Evolutionary conservation across 2,329 filamentous ascomycete species (phyloP).

Genomic region (Aspergillus clavatus): DNA sequence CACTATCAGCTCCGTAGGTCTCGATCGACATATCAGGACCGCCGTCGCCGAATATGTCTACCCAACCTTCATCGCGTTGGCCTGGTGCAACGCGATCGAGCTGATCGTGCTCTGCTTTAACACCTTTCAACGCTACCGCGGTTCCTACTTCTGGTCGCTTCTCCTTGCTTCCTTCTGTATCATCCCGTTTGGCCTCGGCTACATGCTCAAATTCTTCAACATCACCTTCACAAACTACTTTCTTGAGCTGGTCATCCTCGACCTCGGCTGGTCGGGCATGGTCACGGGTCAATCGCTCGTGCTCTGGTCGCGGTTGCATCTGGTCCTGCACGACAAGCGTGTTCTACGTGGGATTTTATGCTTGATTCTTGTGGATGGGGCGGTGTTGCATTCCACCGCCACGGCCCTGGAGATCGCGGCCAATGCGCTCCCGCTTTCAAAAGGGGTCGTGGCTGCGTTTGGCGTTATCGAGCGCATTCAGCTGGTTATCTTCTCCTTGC

Average conservation of each 20-base stretch:
- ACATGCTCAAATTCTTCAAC: constrained; percentile 42
- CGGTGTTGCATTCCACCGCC: constrained; percentile 40
- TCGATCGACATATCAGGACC: constrained; percentile 4
- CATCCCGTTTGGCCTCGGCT: constrained; percentile 43
- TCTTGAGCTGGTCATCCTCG: constrained; percentile 35
- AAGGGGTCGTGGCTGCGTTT: constrained; percentile 30
- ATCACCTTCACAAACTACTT: constrained; percentile 32
- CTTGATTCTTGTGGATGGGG: constrained; percentile 44
- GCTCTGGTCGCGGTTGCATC: constrained; percentile 46
- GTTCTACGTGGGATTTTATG: constrained; percentile 35
- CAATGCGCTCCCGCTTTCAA: constrained; percentile 22
- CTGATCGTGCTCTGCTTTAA: constrained; percentile 44
- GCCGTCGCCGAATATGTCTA: constrained; percentile 26
- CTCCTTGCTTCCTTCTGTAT: constrained; percentile 41
- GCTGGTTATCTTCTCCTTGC: constrained; percentile 51
- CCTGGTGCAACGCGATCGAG: constrained; percentile 48
- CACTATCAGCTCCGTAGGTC: constrained; percentile 4
- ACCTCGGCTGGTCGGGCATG: constrained; percentile 44
- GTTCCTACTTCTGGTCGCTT: constrained; percentile 48
- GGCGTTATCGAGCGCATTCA: constrained; percentile 50
- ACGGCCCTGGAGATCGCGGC: constrained; percentile 40
- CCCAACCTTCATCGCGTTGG: constrained; percentile 38
- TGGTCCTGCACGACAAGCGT: constrained; percentile 36
- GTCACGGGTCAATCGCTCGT: constrained; percentile 47
- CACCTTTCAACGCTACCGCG: constrained; percentile 43